Base-by-base conservation (phyloP, 2,329 filamentous ascomycete genomes). In the Tolypocladium tropicale region DNA sequence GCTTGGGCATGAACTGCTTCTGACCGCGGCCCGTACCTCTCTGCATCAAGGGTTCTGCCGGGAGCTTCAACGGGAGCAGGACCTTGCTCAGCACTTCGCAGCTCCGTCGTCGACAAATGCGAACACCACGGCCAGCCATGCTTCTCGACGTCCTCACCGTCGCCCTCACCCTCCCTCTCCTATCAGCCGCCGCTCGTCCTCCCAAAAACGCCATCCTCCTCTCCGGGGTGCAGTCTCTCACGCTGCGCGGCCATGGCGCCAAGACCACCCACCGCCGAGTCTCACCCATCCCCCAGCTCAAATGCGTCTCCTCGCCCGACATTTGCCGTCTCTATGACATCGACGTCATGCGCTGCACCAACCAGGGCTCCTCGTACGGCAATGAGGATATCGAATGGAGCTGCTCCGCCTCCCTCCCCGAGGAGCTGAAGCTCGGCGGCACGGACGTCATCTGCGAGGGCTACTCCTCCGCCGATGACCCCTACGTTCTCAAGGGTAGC, bases 391-490 rank as follows among this genome's bases (percentile, higher is more conserved):
- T 96, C 39, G 86, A 96, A 73, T 99, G 93, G 93, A 89, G 89
- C 32, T 99, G 93, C 73, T 83, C 83, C 6, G 82, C 84, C 0
- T 70, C 73, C 2, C 70, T 87, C 18, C 84, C 84, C 0, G 73
- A 77, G 25, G 80, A 85, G 65, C 77, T 87, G 60, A 81, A 81
- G 71, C 82, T 97, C 32, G 92, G 90, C 56, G 80, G 82, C 59
- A 96, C 93, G 12, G 92, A 97, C 59, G 93, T 97, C 55, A 77
- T 91, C 12, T 99, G 94, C 71, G 93, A 99, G 68, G 93, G 94
- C 12, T 97, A 96, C 73, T 76, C 81, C 57, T 78, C 76, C 16
- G 73, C 86, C 0, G 83, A 93, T 51, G 94, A 97, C 69, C 83
- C 84, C 0, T 95, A 90, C 70, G 81, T 97, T n/a, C 74, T 97